Percentiles rank a stretch among this genome's conserved stretches.
These are phyloP conservation scores for Tulasnella sp. DNA, from an alignment of 768 basidiomycete species.

Conservation along the genomic window DNA sequence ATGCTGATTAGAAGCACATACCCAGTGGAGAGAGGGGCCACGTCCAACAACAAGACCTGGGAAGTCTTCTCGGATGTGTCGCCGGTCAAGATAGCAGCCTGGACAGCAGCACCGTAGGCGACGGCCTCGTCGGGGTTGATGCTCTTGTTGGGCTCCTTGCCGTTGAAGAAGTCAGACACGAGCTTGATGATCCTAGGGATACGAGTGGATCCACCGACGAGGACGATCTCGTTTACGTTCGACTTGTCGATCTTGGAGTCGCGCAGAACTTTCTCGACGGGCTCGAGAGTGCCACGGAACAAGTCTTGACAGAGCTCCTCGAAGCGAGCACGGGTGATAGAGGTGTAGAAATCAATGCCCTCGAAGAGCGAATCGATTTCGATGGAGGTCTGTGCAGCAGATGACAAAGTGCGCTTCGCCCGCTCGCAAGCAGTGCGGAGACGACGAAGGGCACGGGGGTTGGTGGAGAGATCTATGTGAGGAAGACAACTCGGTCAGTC, in stretches of 20 bases:
- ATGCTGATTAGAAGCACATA: background rate
- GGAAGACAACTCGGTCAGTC: background rate
- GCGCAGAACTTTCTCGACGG: conserved; percentile 44
- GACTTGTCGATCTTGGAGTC: conserved; percentile 45
- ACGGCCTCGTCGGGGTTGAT: conserved; percentile 70
- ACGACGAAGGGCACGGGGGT: conserved; percentile 38
- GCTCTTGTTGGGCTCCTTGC: conserved; percentile 53
- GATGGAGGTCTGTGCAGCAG: conserved; percentile 42
- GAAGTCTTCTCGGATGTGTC: conserved; percentile 41
- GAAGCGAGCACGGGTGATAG: conserved; percentile 43
- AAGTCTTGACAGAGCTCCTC: conserved; percentile 38
- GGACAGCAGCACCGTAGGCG: conserved; percentile 62
- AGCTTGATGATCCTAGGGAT: conserved; percentile 50
- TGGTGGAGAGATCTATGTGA: conserved; percentile 30
- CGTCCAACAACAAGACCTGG: conserved; percentile 44
- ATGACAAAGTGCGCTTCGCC: conserved; percentile 43
- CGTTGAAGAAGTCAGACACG: conserved; percentile 54
- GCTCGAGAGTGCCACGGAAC: conserved; percentile 35
- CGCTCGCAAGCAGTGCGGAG: conserved; percentile 40
- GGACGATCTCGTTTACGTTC: conserved; percentile 39
- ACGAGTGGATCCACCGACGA: conserved; percentile 41
- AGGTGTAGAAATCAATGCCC: conserved; percentile 46
- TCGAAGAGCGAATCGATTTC: conserved; percentile 47
- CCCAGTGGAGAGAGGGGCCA: conserved; percentile 44
- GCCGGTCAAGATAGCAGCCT: conserved; percentile 55